Evolutionary conservation across 495 filamentous ascomycete genomes (phyloP), one percentile per base, ranked within the genome.

Genomic region (Eremomyces bilateralis): DNA sequence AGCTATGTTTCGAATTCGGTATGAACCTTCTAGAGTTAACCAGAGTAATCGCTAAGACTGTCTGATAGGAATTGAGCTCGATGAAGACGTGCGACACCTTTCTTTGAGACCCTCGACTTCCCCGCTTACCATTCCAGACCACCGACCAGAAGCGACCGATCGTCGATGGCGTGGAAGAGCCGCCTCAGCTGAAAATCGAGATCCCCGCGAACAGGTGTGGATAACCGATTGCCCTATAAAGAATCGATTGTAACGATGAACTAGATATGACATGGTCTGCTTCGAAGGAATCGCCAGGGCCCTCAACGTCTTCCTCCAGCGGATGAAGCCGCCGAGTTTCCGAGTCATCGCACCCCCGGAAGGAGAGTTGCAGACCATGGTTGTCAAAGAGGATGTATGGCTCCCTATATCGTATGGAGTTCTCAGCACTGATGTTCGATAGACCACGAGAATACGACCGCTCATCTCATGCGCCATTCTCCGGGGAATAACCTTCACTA

Each of bases 1-100:
- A 91, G 49, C 62, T 99, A 44, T 99, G 88, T 53, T 97, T 99
- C 66, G 88, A 99, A 44, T 99, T 92, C 53, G 88, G 83, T 73
- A 56, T 44, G 63, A 53, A 34, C 37, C 31, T 33, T 5, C 1
- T 4, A 4, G 17, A 21, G 15, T 39, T 49, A 25, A 51, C 47
- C 47, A 50, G 53, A 50, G 37, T 15, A 29, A 33, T 15, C n/a
- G 3, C 50, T 29, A 15, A 39, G 49, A 59, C 65, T 35, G 20
- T 39, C 32, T n/a, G 29, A 38, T 35, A 76, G 71, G 76, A 37
- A 91, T 97, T 48, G 88, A 97, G 53, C 71, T 97, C 42, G 88
- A 97, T 58, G 82, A 92, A 62, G 88, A 97, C 60, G 73, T 76
- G 31, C 38, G 28, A 29, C 41, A 13, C 24, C 24, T 13, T 27